phyloP scores from a whole-genome alignment of 2,329 filamentous ascomycete species.

The Fusarium caatingaense region DNA sequence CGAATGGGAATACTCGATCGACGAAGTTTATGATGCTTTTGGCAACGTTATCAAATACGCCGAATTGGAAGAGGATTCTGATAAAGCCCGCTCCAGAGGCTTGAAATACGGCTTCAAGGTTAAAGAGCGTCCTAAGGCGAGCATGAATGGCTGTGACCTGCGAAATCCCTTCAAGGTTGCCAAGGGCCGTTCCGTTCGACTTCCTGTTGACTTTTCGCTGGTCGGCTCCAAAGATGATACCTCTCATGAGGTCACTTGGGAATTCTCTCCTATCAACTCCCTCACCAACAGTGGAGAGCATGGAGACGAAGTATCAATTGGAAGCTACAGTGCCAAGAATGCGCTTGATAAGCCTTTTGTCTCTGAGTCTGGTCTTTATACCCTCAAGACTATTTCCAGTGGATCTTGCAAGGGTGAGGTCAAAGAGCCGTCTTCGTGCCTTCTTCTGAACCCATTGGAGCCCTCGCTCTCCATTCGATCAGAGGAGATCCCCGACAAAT shows the following conservation, averaged over 20 bases:
- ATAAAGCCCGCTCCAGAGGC: slow-evolving; percentile 69
- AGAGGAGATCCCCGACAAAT: slow-evolving; percentile 92
- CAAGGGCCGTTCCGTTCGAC: slow-evolving; percentile 72
- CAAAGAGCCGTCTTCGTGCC: slow-evolving; percentile 91
- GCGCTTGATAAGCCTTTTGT: slow-evolving; percentile 74
- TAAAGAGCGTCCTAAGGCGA: slow-evolving; percentile 83
- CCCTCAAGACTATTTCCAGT: slow-evolving; percentile 81
- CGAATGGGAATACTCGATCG: slow-evolving; percentile 88
- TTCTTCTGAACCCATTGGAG: slow-evolving; percentile 90
- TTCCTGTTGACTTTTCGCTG: slow-evolving; percentile 79
- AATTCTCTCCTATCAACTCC: slow-evolving; percentile 80
- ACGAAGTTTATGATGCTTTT: slow-evolving; percentile 91
- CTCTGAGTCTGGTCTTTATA: slow-evolving; percentile 85
- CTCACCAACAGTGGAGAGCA: slow-evolving; percentile 78
- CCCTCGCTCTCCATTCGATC: slow-evolving; percentile 79
- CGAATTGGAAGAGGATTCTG: slow-evolving; percentile 73
- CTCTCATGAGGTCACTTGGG: slow-evolving; percentile 80
- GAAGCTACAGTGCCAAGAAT: slow-evolving; percentile 70
- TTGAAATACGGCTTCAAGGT: slow-evolving; percentile 84
- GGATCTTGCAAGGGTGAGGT: slow-evolving; percentile 88
- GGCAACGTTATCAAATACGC: slow-evolving; percentile 87
- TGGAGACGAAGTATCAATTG: slow-evolving; percentile 66
- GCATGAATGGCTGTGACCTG: slow-evolving; percentile 79
- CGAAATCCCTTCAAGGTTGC: slow-evolving; percentile 86
- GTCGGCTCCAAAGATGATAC: slow-evolving; percentile 69